Conservation (phyloP, 148 eudicot genomes). For the Rhododendron ovatum region DNA sequence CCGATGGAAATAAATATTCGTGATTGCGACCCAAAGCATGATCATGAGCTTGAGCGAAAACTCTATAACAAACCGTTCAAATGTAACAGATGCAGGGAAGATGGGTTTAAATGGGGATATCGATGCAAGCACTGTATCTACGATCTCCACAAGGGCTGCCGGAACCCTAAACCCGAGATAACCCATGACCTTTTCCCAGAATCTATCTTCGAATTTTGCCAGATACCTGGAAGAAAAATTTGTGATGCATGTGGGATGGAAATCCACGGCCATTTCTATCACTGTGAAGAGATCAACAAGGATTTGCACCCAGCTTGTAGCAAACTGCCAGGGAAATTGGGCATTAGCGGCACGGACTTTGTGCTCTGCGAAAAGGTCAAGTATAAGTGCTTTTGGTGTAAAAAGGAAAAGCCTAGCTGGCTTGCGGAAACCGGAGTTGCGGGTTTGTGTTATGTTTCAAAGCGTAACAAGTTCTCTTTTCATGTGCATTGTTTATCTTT, state of each 20-base stretch:
- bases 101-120: constrained; percentile 6
- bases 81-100: too few relatives aligned
- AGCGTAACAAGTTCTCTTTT: not conserved
- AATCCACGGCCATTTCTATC: constrained; percentile 1
- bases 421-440: not conserved
- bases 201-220: not conserved
- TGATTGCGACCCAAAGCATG: too few relatives aligned
- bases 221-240: not conserved
- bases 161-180: not conserved
- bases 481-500: constrained; percentile 11
- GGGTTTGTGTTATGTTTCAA: constrained; percentile 10
- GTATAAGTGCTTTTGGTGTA: not conserved
- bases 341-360: not conserved
- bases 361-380: not conserved
- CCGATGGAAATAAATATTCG: too few relatives aligned
- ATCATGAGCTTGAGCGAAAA: too few relatives aligned
- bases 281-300: not conserved
- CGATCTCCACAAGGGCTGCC: constrained; percentile 9
- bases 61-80: too few relatives aligned
- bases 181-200: not conserved
- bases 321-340: not conserved
- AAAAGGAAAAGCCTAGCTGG: not conserved
- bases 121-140: constrained; percentile 7
- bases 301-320: constrained; percentile 15
- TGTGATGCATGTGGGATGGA: constrained; percentile 10